Conservation (phyloP, 805 yeast species). For the Pichia scutulata region DNA sequence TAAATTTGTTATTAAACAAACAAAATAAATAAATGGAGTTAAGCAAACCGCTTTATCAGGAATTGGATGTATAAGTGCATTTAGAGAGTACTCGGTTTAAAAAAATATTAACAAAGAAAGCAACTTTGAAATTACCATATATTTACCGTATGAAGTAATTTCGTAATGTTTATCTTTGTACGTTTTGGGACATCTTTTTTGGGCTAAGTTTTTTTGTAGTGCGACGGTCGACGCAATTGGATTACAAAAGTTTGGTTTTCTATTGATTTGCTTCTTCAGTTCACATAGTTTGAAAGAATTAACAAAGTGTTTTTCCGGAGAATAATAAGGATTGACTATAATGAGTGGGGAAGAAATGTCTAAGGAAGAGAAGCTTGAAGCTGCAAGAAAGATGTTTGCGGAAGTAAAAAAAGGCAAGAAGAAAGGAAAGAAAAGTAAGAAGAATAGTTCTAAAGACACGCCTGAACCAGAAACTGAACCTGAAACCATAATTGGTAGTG, state of each 20-base stretch:
- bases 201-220: background rate
- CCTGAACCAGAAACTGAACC: conserved; percentile 2
- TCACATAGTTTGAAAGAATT: too few relatives aligned
- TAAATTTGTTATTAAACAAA: background rate
- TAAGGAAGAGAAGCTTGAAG: conserved; percentile 29
- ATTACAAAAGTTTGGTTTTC: background rate
- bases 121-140: background rate
- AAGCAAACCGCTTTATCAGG: background rate
- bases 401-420: conserved; percentile 27
- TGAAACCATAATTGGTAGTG: background rate
- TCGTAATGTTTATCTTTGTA: background rate
- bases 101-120: background rate
- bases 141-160: background rate
- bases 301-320: too few relatives aligned
- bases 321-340: background rate
- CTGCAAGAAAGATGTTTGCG: conserved; percentile 31
- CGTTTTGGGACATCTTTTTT: background rate
- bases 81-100: background rate
- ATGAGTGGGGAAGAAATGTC: conserved; percentile 23
- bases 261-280: background rate
- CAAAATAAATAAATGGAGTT: background rate
- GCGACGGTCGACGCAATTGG: background rate
- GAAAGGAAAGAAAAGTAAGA: conserved; percentile 19
- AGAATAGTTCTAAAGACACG: conserved; percentile 8
- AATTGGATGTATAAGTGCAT: background rate